Evolutionary conservation across 495 filamentous ascomycete genomes (phyloP), one percentile per base, ranked within the genome.

Genomic region (Aspergillus wentii): DNA sequence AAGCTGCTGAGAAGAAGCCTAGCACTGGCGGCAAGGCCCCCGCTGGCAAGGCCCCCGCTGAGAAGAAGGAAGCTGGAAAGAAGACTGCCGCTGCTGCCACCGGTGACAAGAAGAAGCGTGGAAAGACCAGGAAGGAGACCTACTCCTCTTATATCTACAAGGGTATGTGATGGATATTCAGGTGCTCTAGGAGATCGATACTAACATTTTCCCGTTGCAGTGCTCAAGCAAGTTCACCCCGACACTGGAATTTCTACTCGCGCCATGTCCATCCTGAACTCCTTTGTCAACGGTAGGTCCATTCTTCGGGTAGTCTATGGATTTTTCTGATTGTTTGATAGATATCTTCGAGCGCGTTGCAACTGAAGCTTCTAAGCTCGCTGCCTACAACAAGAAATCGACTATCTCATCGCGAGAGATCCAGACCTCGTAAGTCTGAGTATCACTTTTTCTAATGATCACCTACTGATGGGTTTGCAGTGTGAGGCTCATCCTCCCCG

Each of bases 101-200:
- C 59, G 92, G 91, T 44, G 92, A 97, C 43, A 97, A 98, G 88
- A 98, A 97, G 86, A 98, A 98, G 89, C 88, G 94, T 56, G 94
- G 88, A 79, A 98, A 98, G 91, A 85, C 92, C 53, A 83, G 92
- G 71, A 96, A 96, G 86, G 92, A 98, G 81, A 98, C 92, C 37
- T 98, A 98, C 76, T 94, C 87, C 51, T 92, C 85, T 29, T 98
- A 98, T 83, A 98, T 98, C 78, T 98, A 98, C 83, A 98, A 98
- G 78, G 92, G 92, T 95, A 68, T 69, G 84, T 59, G 40, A 17
- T 38, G 4, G 22, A 20, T 36, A 18, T 27, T 34, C 35, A 25
- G 8, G 22, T 29, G 40, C 39, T 41, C 51, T 48, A 43, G 46
- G 22, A 49, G 54, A 74, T 44, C 68, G 61, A 58, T 62, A 53